Conservation (phyloP, 208 protist genomes). For the Jaenimonas drosophilae region DNA sequence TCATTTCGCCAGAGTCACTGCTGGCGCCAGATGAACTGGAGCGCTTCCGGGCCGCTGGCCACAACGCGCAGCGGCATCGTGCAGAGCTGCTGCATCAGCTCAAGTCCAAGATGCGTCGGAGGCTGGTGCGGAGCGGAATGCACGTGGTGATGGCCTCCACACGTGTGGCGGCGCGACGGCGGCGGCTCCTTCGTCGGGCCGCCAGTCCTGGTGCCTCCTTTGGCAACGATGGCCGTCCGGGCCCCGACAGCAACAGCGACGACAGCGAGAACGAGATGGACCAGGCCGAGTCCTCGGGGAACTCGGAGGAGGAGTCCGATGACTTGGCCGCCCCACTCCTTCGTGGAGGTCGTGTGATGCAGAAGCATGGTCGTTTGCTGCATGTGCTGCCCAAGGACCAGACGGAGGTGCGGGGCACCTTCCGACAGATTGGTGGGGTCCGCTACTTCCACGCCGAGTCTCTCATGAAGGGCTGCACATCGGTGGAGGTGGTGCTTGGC, state of each 20-base stretch:
- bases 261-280: too few relatives aligned
- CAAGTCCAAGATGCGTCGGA: slow-evolving; percentile 18
- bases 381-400: not conserved
- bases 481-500: slow-evolving; percentile 29
- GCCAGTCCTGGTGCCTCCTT: not conserved
- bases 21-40: too few relatives aligned
- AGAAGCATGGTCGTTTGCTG: not conserved
- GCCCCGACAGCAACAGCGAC: not conserved
- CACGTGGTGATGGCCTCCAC: slow-evolving; percentile 31
- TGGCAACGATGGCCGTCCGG: slow-evolving; percentile 3
- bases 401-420: slow-evolving; percentile 28
- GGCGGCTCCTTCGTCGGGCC: slow-evolving; percentile 11
- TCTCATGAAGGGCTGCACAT: slow-evolving; percentile 29
- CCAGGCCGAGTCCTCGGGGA: not conserved
- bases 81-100: slow-evolving; percentile 15
- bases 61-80: not conserved
- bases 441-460: slow-evolving; percentile 33
- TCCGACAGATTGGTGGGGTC: slow-evolving; percentile 49
- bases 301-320: not conserved
- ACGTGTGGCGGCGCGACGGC: slow-evolving; percentile 14
- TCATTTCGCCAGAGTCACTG: too few relatives aligned
- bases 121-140: slow-evolving; percentile 18
- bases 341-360: not conserved
- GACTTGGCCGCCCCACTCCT: not conserved
- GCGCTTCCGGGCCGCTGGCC: not conserved